Evolutionary conservation across 768 basidiomycete species (phyloP), one percentile per base, ranked within the genome.

Genomic region (Cystofilobasidium bisporidii): DNA sequence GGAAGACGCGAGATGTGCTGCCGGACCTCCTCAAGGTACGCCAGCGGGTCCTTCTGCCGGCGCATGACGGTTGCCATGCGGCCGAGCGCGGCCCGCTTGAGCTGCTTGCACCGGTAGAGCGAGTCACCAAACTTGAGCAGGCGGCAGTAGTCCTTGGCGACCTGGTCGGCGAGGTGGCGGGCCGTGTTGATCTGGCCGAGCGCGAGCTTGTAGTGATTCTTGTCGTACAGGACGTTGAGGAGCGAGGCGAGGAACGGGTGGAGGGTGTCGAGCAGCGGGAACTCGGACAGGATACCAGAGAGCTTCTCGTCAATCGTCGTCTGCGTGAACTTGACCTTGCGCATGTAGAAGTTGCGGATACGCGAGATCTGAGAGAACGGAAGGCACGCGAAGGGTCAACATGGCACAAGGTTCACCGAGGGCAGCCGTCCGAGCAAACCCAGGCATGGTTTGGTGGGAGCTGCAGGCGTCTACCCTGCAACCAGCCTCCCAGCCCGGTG

Each of bases 11-110:
- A 92, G 73, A 99, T 93, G 77, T 99, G 96, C 80, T 99, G 96
- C 63, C 96, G 85, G 73, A 99, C 96, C 82, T 99, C 93, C 79
- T 99, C 96, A 57, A 99, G 86, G 80, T 98, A 99, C 8, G 92
- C 93, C 28, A 99, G 82, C 0, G 94, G 91, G 76, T 99, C 94
- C 81, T 99, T 99, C 81, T 98, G 96, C 40, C 96, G 85, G 73
- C 85, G 85, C 94, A 99, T 97, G 79, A 99, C 84, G 11, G 96
- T 99, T 18, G 96, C 96, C 96, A 99, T 98, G 45, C 90, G 91
- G 81, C 96, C 96, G 69, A 99, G 85, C 11, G 94, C 94, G 67
- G 96, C 96, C 72, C 84, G 86, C 80, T 99, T 99, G 59, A 99
- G 85, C 82, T 98, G 93, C 79, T 99, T 99, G 78, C 96, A 98